These are phyloP conservation scores for Spizellomyces sp. DNA, from an alignment of 192 early-diverging fungal species.

Conservation along the genomic window DNA sequence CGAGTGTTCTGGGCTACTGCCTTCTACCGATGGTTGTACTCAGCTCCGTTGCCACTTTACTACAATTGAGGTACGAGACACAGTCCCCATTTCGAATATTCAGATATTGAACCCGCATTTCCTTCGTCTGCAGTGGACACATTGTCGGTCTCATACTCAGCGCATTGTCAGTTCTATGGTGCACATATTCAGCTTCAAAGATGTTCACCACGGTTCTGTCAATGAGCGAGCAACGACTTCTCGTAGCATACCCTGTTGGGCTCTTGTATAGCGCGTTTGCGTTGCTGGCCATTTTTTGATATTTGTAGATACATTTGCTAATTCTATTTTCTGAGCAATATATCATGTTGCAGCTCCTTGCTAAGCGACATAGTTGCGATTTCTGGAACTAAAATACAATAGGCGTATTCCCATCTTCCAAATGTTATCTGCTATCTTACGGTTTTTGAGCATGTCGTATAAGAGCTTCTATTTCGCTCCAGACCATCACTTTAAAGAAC, in stretches of 20 bases:
- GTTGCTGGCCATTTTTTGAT: slow-evolving; percentile 80
- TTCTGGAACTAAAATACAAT: too few relatives aligned
- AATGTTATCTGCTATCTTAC: too few relatives aligned
- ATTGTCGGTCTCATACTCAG: slow-evolving; percentile 60
- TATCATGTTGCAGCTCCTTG: too few relatives aligned
- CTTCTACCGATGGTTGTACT: slow-evolving; percentile 93
- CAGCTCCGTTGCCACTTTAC: slow-evolving; percentile 70
- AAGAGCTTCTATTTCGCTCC: too few relatives aligned
- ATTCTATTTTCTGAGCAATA: too few relatives aligned
- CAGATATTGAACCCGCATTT: background rate
- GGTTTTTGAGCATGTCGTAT: too few relatives aligned
- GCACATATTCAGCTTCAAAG: slow-evolving; percentile 88
- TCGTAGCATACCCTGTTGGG: slow-evolving; percentile 93
- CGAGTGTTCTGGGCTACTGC: slow-evolving; percentile 96
- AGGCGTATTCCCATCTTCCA: too few relatives aligned
- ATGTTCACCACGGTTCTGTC: slow-evolving; percentile 93
- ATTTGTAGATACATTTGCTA: too few relatives aligned
- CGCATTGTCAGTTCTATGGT: slow-evolving; percentile 82
- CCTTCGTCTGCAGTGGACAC: slow-evolving; percentile 19
- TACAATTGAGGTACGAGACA: slow-evolving; percentile 65
- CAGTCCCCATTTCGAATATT: background rate
- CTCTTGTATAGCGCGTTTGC: slow-evolving; percentile 95
- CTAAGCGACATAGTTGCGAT: too few relatives aligned
- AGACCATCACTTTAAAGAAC: too few relatives aligned
- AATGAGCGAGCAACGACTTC: slow-evolving; percentile 89